Base-by-base conservation (phyloP, 2,329 filamentous ascomycete genomes). In the Sporothrix globosa region DNA sequence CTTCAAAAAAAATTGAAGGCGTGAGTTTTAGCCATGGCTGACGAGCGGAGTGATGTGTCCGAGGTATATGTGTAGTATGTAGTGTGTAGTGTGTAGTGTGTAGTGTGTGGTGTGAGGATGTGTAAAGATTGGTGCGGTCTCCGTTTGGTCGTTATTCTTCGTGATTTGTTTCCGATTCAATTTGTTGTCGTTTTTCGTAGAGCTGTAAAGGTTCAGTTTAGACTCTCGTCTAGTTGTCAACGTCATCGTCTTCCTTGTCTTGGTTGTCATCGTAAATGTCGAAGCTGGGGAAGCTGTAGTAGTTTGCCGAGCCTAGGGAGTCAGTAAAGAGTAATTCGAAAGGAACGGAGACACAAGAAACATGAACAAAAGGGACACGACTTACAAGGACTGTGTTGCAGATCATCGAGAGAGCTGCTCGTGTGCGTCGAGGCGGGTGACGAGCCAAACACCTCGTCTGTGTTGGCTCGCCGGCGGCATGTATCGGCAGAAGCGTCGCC, bases 211-310 rank as follows among this genome's bases (percentile, higher is more conserved):
- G 13, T 34, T 53, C 5, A 56, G 24, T 67, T 52, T 27, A 30
- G n/a, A 30, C 11, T 6, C 48, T 67, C 69, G 67, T 70, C 17
- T 69, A 72, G 44, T 24, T 60, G 14, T 73, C 72, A 6, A 70
- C 63, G 3, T 72, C 73, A 56, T 83, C 81, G 54, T 83, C 81
- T 71, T 82, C 81, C 53, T 81, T 80, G 39, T 82, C 80, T 63
- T 80, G 80, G 73, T 82, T 80, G 70, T 82, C 82, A 54, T 86
- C 85, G 83, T 89, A 91, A 72, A 88, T 85, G 76, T 92, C 90
- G 78, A 91, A 92, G 78, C 86, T 90, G 19, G 90, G 90, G 77
- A 92, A 92, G 81, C 90, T 91, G 76, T 91, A 89, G 79, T 92
- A 92, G 73, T 87, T 86, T 70, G 82, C 85, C 75, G 81, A 80